Base-by-base conservation (phyloP, 2,329 filamentous ascomycete species). In the Ophiostoma piceae region DNA sequence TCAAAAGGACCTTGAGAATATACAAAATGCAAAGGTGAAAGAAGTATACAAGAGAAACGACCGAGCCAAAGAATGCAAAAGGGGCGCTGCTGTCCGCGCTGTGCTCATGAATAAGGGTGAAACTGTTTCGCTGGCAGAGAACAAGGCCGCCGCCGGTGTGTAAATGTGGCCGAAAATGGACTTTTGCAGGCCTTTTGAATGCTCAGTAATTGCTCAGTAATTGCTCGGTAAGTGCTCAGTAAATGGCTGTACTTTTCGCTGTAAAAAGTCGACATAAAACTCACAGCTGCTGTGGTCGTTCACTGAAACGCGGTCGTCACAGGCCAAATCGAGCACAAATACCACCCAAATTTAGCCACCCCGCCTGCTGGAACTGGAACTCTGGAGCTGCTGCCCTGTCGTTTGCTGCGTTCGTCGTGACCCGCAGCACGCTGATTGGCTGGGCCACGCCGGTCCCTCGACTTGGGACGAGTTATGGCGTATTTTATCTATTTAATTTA, bases 401-500 rank as follows among this genome's bases (percentile, higher is more conserved):
- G 43, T 19, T n/a, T 47, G 19, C 16, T 47, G 43, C 43, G 43
- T 47, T 47, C 43, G 43, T 47, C 19, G 14, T 19, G 16, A 7
- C 41, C 43, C 16, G 43, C 43, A 26, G 26, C 57, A 14, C 57
- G 29, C 37, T 73, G 70, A 73, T 73, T 73, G 72, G 71, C 71
- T 66, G 51, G 29, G 54, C 11, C 32, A 22, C 19, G 37, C 39
- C 66, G 43, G n/a, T 67, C 66, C 37, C 35, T 68, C 60, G 41
- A 69, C 68, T 72, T 73, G 71, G 72, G 71, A 73, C 71, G 71
- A 47, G 14, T 66, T 66, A 41, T 6, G 22, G 43, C 16, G 5
- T 66, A 41, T n/a, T 22, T 66, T 29, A 41, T n/a, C n/a, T 29
- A 26, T 41, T 29, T 66, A 47, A 16, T 8, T 43, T 37, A 22